A percentile compares a stretch with the other conserved stretches of the same genome.
Evolutionary conservation across 805 yeast species (phyloP).

Genomic region (Brettanomyces nanus): DNA sequence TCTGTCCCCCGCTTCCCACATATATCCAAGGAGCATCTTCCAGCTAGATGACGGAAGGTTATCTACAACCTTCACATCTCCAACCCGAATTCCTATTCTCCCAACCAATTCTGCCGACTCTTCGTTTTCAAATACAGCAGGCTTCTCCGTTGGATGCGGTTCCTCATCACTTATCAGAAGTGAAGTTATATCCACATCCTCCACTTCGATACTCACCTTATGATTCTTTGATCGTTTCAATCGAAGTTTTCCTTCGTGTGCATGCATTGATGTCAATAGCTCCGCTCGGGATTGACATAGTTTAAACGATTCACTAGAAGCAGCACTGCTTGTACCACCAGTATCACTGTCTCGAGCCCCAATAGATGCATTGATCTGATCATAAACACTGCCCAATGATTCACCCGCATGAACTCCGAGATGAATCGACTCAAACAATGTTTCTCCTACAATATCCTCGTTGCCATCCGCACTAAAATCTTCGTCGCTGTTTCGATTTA

Average conservation of each 20-base stretch:
- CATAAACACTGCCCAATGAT: slow-evolving; percentile 38
- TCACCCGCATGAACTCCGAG: slow-evolving; percentile 46
- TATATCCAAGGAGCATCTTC: slow-evolving; percentile 72
- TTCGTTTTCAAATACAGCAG: slow-evolving; percentile 20
- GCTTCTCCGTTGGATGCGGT: slow-evolving; percentile 22
- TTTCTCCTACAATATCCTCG: slow-evolving; percentile 29
- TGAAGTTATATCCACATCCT: slow-evolving; percentile 42
- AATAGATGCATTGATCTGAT: slow-evolving; percentile 11
- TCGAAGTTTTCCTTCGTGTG: slow-evolving; percentile 39
- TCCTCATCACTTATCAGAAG: slow-evolving; percentile 34
- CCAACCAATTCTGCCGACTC: slow-evolving; percentile 38
- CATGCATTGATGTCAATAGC: slow-evolving; percentile 13
- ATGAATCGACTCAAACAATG: slow-evolving; percentile 73
- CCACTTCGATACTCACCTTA: slow-evolving; percentile 49
- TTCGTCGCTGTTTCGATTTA: not conserved
- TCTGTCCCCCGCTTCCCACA: slow-evolving; percentile 62
- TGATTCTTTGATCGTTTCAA: slow-evolving; percentile 58
- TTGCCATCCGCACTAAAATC: slow-evolving; percentile 6
- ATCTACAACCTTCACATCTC: slow-evolving; percentile 57
- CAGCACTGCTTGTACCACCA: slow-evolving; percentile 7
- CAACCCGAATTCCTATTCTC: slow-evolving; percentile 39
- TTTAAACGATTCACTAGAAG: slow-evolving; percentile 7
- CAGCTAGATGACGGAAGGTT: slow-evolving; percentile 83
- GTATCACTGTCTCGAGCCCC: slow-evolving; percentile 8
- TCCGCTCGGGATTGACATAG: not conserved